phyloP scores from a whole-genome alignment of 108 stramenopile species.

The Cylindrotheca fusiformis region DNA sequence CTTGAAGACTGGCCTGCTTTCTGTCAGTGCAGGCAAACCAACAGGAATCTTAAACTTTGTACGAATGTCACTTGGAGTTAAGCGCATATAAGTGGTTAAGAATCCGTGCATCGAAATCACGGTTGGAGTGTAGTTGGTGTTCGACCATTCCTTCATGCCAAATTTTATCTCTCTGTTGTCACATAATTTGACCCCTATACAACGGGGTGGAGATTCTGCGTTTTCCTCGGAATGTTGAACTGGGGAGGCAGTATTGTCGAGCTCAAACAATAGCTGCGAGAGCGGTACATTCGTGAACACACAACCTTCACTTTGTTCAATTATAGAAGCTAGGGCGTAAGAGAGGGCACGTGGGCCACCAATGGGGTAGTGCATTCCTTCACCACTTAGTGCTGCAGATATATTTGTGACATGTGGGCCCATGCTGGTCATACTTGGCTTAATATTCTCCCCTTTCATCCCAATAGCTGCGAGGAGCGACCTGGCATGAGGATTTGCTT shows the following conservation, averaged over 20 bases:
- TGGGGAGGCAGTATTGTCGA: slow-evolving; percentile 6
- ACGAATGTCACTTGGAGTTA: slow-evolving; percentile 67
- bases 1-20: slow-evolving; percentile 83
- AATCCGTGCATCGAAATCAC: slow-evolving; percentile 76
- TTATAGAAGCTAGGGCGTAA: slow-evolving; percentile 72
- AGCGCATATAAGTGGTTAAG: slow-evolving; percentile 77
- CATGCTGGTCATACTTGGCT: slow-evolving; percentile 81
- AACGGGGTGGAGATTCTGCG: slow-evolving; percentile 43
- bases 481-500: slow-evolving; percentile 70
- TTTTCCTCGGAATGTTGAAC: not conserved
- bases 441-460: slow-evolving; percentile 72
- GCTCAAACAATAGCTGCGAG: slow-evolving; percentile 64
- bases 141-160: slow-evolving; percentile 24
- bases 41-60: slow-evolving; percentile 63
- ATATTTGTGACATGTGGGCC: slow-evolving; percentile 79
- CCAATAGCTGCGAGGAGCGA: slow-evolving; percentile 85
- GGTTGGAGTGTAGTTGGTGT: slow-evolving; percentile 48
- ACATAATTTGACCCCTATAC: slow-evolving; percentile 55
- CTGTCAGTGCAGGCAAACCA: slow-evolving; percentile 75
- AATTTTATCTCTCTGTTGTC: slow-evolving; percentile 34
- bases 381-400: slow-evolving; percentile 56
- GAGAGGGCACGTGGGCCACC: slow-evolving; percentile 84
- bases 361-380: slow-evolving; percentile 84
- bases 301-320: slow-evolving; percentile 77
- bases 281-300: slow-evolving; percentile 57